Evolutionary conservation across 345 rosid species (phyloP).

Genomic region (Angophora floribunda): DNA sequence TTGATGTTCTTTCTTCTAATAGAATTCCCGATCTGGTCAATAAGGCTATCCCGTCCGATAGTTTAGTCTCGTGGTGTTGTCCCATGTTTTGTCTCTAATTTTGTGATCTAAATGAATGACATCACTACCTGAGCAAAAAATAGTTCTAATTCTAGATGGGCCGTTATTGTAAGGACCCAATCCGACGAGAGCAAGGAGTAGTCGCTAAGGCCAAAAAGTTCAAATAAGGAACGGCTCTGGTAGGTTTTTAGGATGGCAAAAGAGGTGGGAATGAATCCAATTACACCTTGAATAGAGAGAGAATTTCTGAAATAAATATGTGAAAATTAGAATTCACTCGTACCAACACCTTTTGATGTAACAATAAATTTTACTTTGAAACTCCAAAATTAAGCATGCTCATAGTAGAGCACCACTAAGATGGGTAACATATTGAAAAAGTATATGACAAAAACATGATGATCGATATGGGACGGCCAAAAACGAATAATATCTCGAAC

Average conservation of each 20-base stretch:
- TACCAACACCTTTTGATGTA: background rate
- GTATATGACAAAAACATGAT: background rate
- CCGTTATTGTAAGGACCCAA: fast-evolving
- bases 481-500: background rate
- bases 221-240: fast-evolving
- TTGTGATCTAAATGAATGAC: background rate
- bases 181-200: fast-evolving
- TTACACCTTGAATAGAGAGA: background rate
- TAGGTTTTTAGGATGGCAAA: fast-evolving
- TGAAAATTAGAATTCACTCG: background rate
- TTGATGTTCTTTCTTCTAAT: background rate
- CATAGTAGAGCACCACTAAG: fast-evolving
- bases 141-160: background rate
- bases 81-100: background rate
- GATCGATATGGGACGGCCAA: background rate
- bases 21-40: background rate
- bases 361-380: background rate
- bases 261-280: fast-evolving
- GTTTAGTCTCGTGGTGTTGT: background rate
- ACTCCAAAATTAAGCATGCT: background rate
- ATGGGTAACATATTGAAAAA: background rate
- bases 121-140: background rate
- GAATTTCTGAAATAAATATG: fast-evolving
- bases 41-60: background rate
- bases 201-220: fast-evolving